Evolutionary conservation across 2,329 filamentous ascomycete genomes (phyloP).

Genomic region (Cytospora schulzeri): DNA sequence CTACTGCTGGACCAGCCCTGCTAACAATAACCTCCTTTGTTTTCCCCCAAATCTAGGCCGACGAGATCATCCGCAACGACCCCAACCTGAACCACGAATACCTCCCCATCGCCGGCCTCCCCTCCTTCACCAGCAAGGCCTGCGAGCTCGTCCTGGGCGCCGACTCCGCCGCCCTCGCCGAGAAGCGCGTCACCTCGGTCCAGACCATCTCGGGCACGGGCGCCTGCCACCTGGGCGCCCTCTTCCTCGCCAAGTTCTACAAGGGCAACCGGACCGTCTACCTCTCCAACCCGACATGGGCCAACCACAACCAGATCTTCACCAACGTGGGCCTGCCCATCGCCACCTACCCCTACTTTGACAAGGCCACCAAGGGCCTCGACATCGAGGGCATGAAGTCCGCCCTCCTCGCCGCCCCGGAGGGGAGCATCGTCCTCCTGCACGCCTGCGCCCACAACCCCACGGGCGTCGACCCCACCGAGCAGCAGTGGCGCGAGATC

Average conservation of each 20-base stretch:
- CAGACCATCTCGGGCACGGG: slow-evolving; percentile 98
- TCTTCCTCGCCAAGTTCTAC: slow-evolving; percentile 95
- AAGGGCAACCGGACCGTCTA: slow-evolving; percentile 75
- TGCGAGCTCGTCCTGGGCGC: slow-evolving; percentile 85
- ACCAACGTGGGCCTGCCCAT: slow-evolving; percentile 80
- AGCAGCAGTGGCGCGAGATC: slow-evolving; percentile 92
- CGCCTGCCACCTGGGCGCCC: slow-evolving; percentile 87
- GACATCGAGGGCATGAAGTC: slow-evolving; percentile 88
- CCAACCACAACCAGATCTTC: slow-evolving; percentile 99
- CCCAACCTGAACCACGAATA: slow-evolving; percentile 97
- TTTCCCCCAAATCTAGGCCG: slow-evolving; percentile 66
- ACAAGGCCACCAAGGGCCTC: slow-evolving; percentile 82
- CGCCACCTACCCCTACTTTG: slow-evolving; percentile 92
- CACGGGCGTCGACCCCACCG: slow-evolving; percentile 91
- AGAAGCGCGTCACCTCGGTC: slow-evolving; percentile 78
- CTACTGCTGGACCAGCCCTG: too few species aligned
- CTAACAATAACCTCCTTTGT: slow-evolving; percentile 31
- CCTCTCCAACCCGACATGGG: slow-evolving; percentile 95
- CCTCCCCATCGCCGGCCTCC: slow-evolving; percentile 88
- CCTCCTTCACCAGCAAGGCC: slow-evolving; percentile 83
- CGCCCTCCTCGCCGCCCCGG: slow-evolving; percentile 69
- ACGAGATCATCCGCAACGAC: slow-evolving; percentile 84
- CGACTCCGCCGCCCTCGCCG: slow-evolving; percentile 77
- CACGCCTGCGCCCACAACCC: slow-evolving; percentile 98
- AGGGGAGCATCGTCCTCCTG: slow-evolving; percentile 83